Evolutionary conservation across 192 early-diverging fungal species (phyloP).

Genomic region (Mortierella alpina): DNA sequence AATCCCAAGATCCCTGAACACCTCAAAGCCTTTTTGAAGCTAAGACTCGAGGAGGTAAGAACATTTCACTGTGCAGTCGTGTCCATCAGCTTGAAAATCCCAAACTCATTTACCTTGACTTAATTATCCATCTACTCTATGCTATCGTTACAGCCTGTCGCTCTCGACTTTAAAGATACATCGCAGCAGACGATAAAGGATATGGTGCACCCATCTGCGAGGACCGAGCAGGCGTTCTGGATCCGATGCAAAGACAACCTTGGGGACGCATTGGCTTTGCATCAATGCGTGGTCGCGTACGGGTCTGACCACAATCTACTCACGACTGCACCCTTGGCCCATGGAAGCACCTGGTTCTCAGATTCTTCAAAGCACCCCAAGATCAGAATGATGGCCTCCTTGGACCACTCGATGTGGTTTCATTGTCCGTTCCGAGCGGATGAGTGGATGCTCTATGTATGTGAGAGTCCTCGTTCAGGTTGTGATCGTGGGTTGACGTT

Average conservation of each 20-base stretch:
- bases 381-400: constrained; percentile 69
- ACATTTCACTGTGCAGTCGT: not conserved
- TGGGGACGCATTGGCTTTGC: constrained; percentile 66
- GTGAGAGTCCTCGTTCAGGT: constrained; percentile 68
- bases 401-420: constrained; percentile 89
- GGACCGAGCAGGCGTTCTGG: constrained; percentile 63
- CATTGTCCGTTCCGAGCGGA: constrained; percentile 84
- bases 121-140: not conserved
- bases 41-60: constrained; percentile 34
- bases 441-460: constrained; percentile 74
- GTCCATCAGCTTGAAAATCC: not conserved
- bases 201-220: constrained; percentile 10
- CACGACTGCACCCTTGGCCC: constrained; percentile 51
- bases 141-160: constrained; percentile 21
- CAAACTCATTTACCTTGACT: not conserved
- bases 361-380: constrained; percentile 46
- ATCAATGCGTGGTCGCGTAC: constrained; percentile 73
- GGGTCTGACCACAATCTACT: constrained; percentile 39
- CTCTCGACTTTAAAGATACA: constrained; percentile 39
- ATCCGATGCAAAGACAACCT: constrained; percentile 69
- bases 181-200: constrained; percentile 21
- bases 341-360: constrained; percentile 61
- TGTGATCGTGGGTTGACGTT: constrained; percentile 81
- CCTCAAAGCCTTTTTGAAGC: constrained; percentile 8
- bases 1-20: constrained; percentile 38